These are phyloP conservation scores for Eragrostis nindensis DNA, from an alignment of 176 grass and related monocot genomes.

Conservation along the genomic window DNA sequence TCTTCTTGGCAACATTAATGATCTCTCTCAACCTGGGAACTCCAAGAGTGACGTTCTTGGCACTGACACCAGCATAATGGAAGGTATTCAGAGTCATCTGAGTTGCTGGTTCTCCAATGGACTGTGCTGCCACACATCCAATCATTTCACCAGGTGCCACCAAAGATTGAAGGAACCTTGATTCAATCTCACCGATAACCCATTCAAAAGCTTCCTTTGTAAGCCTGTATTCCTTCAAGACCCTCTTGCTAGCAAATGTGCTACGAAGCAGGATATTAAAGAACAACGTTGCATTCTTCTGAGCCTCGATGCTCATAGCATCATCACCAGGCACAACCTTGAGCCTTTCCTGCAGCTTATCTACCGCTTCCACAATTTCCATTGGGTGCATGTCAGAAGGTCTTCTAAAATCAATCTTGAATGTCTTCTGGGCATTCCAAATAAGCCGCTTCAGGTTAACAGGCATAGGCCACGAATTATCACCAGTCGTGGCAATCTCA, in stretches of 20 bases:
- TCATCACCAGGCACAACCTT: slow-evolving; percentile 99
- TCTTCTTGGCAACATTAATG: slow-evolving; percentile 99
- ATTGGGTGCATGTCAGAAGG: slow-evolving; percentile 98
- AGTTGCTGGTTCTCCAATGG: slow-evolving; percentile 93
- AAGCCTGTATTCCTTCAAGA: slow-evolving; percentile 89
- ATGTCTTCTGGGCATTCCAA: slow-evolving; percentile 99
- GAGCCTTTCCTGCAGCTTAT: slow-evolving; percentile 95
- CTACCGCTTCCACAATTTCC: slow-evolving; percentile 98
- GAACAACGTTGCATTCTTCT: slow-evolving; percentile 96
- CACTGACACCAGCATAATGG: slow-evolving; percentile 99
- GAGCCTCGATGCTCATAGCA: slow-evolving; percentile 91
- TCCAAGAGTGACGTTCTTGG: slow-evolving; percentile 99
- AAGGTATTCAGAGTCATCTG: slow-evolving; percentile 99
- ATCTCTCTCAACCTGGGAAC: slow-evolving; percentile 97
- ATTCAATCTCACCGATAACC: slow-evolving; percentile 97
- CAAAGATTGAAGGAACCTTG: slow-evolving; percentile 90
- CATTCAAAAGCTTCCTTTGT: slow-evolving; percentile 99
- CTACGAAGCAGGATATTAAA: slow-evolving; percentile 96
- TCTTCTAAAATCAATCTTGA: slow-evolving; percentile 91
- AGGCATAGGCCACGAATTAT: slow-evolving; percentile 86
- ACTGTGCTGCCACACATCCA: slow-evolving; percentile 98
- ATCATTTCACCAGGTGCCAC: slow-evolving; percentile 98
- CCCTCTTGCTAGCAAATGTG: slow-evolving; percentile 96
- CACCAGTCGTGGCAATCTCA: slow-evolving; percentile 91
- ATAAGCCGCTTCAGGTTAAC: slow-evolving; percentile 96